Evolutionary conservation across 1,284 basidiomycete genomes (phyloP).

Genomic region (Stygiomarasmius scandens): DNA sequence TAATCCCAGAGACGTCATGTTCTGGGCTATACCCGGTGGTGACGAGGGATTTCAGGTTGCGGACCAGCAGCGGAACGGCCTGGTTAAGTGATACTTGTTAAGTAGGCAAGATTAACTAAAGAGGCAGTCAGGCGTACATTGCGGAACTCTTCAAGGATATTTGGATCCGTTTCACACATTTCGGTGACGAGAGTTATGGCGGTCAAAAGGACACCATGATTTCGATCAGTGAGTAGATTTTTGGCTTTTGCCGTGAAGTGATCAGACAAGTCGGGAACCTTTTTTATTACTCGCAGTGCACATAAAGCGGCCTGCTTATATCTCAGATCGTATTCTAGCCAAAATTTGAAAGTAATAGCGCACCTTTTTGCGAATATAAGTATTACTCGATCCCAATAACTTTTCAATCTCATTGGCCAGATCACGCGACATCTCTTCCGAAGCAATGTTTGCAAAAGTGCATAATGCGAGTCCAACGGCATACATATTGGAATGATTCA

Average conservation of each 20-base stretch:
- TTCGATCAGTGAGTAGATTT: slow-evolving; percentile 91
- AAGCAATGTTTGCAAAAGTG: slow-evolving; percentile 98
- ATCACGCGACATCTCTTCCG: slow-evolving; percentile 98
- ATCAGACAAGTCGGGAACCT: slow-evolving; percentile 95
- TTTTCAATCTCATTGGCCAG: slow-evolving; percentile 98
- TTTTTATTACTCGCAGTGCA: slow-evolving; percentile 94
- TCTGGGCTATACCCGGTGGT: slow-evolving; percentile 98
- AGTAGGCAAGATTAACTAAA: slow-evolving; percentile 3
- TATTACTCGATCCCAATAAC: slow-evolving; percentile 94
- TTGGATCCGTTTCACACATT: slow-evolving; percentile 84
- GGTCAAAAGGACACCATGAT: slow-evolving; percentile 94
- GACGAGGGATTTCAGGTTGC: slow-evolving; percentile 93
- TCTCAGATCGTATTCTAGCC: neutral
- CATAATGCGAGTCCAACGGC: slow-evolving; percentile 96
- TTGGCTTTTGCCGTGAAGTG: slow-evolving; percentile 92
- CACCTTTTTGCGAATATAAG: slow-evolving; percentile 99
- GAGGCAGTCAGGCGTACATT: slow-evolving; percentile 56
- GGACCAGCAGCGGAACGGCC: slow-evolving; percentile 93
- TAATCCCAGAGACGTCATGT: slow-evolving; percentile 99
- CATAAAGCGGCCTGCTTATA: slow-evolving; percentile 85
- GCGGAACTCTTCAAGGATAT: slow-evolving; percentile 84
- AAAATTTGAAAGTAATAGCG: slow-evolving; percentile 17
- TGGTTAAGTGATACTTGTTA: slow-evolving; percentile 35
- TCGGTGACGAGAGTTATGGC: slow-evolving; percentile 95
- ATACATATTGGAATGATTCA: slow-evolving; percentile 99